Conservation (phyloP, 768 basidiomycete genomes). For the Lactifluus rugatus region DNA sequence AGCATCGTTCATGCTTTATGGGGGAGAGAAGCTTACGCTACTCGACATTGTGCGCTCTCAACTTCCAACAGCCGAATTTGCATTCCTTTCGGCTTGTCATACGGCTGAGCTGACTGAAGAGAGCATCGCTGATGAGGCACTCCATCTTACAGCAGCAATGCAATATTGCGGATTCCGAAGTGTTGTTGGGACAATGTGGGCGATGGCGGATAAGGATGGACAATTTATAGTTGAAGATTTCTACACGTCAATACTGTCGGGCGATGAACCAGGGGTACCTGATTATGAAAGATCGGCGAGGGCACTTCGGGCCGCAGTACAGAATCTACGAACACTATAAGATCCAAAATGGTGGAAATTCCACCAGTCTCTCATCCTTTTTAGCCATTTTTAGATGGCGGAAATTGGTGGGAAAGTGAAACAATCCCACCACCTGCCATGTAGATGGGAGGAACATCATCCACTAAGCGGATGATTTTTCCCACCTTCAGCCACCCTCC, state of each 20-base stretch:
- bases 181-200: slow-evolving; percentile 14
- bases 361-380: no score
- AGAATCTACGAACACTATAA: no score
- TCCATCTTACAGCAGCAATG: slow-evolving; percentile 12
- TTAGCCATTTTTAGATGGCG: no score
- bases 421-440: no score
- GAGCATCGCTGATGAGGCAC: slow-evolving; percentile 5
- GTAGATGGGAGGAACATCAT: no score
- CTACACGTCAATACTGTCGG: background rate
- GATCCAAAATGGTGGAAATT: no score
- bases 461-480: no score
- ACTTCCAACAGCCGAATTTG: slow-evolving; percentile 4
- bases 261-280: background rate
- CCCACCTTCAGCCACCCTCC: no score
- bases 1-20: background rate
- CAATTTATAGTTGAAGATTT: background rate
- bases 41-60: background rate
- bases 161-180: slow-evolving; percentile 15
- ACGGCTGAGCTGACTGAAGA: background rate
- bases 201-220: slow-evolving; percentile 9
- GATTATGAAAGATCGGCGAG: background rate
- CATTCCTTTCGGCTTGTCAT: slow-evolving; percentile 15
- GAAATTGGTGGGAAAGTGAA: no score
- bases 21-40: background rate
- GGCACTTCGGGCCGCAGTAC: background rate